Conservation (phyloP, 208 protist species). For the Naegleria gruberi region DNA sequence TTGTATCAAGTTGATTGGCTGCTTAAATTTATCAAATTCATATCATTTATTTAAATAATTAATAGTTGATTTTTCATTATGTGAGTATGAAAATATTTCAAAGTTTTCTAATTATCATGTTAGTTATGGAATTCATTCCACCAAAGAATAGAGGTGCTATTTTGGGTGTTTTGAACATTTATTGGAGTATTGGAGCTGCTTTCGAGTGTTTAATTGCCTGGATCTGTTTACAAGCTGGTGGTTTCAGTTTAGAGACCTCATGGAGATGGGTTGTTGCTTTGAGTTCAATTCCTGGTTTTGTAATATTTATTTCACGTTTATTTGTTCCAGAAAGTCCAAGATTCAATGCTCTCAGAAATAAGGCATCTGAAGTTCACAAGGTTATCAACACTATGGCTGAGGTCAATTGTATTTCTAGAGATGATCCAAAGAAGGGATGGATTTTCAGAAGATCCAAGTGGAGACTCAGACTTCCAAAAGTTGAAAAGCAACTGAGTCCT, state of each 20-base stretch:
- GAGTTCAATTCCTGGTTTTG: background rate
- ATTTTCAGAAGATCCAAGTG: background rate
- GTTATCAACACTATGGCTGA: background rate
- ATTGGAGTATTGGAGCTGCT: background rate
- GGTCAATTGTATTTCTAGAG: background rate
- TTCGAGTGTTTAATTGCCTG: background rate
- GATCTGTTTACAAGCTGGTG: background rate
- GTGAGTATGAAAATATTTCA: no score
- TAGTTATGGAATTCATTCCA: conserved; percentile 3
- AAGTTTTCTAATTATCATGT: background rate
- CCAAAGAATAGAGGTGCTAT: background rate
- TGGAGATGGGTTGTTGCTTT: background rate
- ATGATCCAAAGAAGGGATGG: background rate
- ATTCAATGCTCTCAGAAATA: background rate
- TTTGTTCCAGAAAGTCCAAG: background rate
- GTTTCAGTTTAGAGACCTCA: background rate
- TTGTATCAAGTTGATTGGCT: no score
- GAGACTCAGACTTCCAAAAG: background rate
- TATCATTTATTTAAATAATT: no score
- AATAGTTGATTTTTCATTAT: no score
- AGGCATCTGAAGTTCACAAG: background rate
- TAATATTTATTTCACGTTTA: background rate
- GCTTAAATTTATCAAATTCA: no score
- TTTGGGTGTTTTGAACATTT: background rate
- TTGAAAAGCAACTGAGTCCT: background rate